Conservation (phyloP, 2,329 filamentous ascomycete genomes). For the Aspergillus sp. region DNA sequence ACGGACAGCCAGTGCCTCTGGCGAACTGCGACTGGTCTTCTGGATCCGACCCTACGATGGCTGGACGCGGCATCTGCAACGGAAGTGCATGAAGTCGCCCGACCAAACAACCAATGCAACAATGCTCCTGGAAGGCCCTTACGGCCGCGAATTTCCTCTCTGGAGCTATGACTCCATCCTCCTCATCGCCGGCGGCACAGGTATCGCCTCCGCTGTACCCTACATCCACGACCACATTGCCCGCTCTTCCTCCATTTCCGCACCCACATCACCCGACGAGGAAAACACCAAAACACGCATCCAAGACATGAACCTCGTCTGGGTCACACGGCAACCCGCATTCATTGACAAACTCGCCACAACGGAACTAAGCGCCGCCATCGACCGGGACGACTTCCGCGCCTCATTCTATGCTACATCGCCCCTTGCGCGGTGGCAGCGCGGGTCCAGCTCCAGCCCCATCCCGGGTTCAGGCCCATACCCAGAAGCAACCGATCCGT, state of each 20-base stretch:
- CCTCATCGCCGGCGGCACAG: conserved; percentile 44
- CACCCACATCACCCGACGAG: not conserved
- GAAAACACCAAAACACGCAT: conserved; percentile 17
- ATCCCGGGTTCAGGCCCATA: not conserved
- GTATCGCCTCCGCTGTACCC: conserved; percentile 48
- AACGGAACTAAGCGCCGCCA: conserved; percentile 26
- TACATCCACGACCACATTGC: conserved; percentile 37
- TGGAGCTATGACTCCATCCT: conserved; percentile 52
- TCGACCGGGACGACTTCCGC: conserved; percentile 31
- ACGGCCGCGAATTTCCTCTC: conserved; percentile 45
- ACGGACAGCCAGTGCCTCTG: not conserved
- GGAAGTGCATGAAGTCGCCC: conserved; percentile 32
- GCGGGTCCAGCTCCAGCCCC: not conserved
- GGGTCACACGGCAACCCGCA: conserved; percentile 32
- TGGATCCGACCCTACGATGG: conserved; percentile 53
- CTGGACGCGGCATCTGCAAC: conserved; percentile 49
- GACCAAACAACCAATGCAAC: conserved; percentile 26
- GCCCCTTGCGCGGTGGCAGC: not conserved
- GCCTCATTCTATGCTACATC: conserved; percentile 32
- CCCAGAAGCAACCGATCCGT: not conserved
- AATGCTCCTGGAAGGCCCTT: conserved; percentile 53
- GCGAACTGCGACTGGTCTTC: conserved; percentile 44
- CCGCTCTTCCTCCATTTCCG: conserved; percentile 11
- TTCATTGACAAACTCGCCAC: conserved; percentile 30
- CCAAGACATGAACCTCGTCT: conserved; percentile 34